Evolutionary conservation across 768 basidiomycete genomes (phyloP).

Genomic region (Russula foetens): DNA sequence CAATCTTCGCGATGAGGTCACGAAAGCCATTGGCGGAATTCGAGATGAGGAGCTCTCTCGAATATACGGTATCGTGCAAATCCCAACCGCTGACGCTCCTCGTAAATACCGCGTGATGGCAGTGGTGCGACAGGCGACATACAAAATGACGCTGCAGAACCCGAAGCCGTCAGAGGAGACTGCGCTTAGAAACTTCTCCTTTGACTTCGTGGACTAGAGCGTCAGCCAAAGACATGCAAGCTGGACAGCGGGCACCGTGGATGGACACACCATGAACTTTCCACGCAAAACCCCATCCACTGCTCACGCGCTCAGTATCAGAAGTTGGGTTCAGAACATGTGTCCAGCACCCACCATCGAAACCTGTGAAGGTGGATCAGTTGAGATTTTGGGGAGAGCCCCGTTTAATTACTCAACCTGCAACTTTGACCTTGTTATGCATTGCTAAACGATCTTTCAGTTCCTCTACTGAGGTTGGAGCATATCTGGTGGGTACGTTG

Average conservation of each 20-base stretch:
- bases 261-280: slow-evolving; percentile 71
- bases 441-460: slow-evolving; percentile 43
- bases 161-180: slow-evolving; percentile 79
- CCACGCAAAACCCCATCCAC: slow-evolving; percentile 92
- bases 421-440: slow-evolving; percentile 89
- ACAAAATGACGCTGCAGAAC: slow-evolving; percentile 93
- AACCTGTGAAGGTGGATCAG: slow-evolving; percentile 29
- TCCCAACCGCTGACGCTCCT: slow-evolving; percentile 67
- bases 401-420: slow-evolving; percentile 47
- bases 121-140: slow-evolving; percentile 24
- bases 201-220: slow-evolving; percentile 48
- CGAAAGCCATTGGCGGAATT: slow-evolving; percentile 89
- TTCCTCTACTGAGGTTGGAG: slow-evolving; percentile 49
- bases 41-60: slow-evolving; percentile 80
- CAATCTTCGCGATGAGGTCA: slow-evolving; percentile 80
- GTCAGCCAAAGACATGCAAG: slow-evolving; percentile 15
- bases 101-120: neutral
- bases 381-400: neutral
- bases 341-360: slow-evolving; percentile 51
- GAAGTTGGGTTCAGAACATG: neutral
- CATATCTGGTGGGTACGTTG: slow-evolving; percentile 28
- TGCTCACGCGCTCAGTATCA: slow-evolving; percentile 31
- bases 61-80: slow-evolving; percentile 82
- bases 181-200: slow-evolving; percentile 82
- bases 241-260: neutral